phyloP scores from a whole-genome alignment of 352 stramenopile genomes.

The Pythium biforme region DNA sequence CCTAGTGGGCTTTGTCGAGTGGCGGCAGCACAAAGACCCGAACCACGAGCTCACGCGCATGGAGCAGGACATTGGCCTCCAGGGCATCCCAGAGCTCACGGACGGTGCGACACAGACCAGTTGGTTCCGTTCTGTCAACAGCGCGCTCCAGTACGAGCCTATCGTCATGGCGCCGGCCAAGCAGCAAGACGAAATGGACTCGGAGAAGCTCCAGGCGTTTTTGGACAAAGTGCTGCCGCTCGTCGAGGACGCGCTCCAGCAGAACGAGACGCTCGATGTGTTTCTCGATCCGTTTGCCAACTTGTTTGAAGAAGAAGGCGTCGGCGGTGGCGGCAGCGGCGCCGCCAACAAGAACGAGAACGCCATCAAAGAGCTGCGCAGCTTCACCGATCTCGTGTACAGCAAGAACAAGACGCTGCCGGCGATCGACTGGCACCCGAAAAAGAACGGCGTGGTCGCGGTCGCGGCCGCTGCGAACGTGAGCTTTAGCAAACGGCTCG shows the following conservation, averaged over 20 bases:
- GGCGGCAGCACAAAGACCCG: slow-evolving; percentile 78
- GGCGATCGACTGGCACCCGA: slow-evolving; percentile 91
- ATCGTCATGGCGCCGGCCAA: slow-evolving; percentile 46
- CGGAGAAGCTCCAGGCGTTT: slow-evolving; percentile 66
- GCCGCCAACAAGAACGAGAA: slow-evolving; percentile 82
- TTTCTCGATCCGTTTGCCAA: slow-evolving; percentile 79
- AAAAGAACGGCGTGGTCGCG: slow-evolving; percentile 84
- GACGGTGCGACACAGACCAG: slow-evolving; percentile 74
- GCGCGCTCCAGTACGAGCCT: slow-evolving; percentile 75
- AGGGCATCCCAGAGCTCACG: slow-evolving; percentile 67
- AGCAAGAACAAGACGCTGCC: slow-evolving; percentile 91
- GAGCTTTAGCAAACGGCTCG: slow-evolving; percentile 81
- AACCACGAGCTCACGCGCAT: slow-evolving; percentile 78
- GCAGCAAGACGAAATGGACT: slow-evolving; percentile 61
- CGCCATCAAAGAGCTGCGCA: slow-evolving; percentile 88
- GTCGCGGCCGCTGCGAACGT: slow-evolving; percentile 86
- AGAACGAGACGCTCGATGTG: slow-evolving; percentile 86
- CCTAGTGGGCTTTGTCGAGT: slow-evolving; percentile 76
- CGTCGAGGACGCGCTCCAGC: slow-evolving; percentile 74
- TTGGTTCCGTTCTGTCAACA: slow-evolving; percentile 85
- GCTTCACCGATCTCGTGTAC: slow-evolving; percentile 93
- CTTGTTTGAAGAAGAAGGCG: slow-evolving; percentile 65
- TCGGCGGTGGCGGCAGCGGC: slow-evolving; percentile 21
- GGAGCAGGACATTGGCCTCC: slow-evolving; percentile 76
- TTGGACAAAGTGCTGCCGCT: slow-evolving; percentile 58